These are phyloP conservation scores for Xanthoconium purpureum DNA, from an alignment of 768 basidiomycete species.

Conservation along the genomic window DNA sequence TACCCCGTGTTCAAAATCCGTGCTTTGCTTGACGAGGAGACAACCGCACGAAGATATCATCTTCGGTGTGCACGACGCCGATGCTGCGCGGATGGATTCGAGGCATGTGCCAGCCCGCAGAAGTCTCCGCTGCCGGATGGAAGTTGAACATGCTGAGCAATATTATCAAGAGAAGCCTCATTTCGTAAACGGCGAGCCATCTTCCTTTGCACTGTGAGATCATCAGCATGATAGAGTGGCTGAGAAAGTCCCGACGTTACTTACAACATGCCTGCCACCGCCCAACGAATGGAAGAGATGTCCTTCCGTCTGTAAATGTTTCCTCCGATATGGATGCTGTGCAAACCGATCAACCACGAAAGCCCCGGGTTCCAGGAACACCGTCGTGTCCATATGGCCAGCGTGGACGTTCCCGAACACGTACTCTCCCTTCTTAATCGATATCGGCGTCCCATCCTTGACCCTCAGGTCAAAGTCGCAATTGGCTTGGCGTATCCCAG, in stretches of 20 bases:
- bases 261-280: conserved; percentile 17
- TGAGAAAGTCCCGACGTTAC: not conserved
- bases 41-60: conserved; percentile 14
- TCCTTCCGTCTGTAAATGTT: conserved; percentile 10
- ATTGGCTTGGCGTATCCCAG: conserved; percentile 14
- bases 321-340: conserved; percentile 11
- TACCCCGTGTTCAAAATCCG: not conserved
- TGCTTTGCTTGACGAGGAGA: not conserved
- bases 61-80: conserved; percentile 16
- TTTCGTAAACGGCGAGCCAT: conserved; percentile 24
- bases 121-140: not conserved
- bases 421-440: conserved; percentile 20
- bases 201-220: conserved; percentile 21
- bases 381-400: conserved; percentile 15
- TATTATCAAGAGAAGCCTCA: conserved; percentile 18
- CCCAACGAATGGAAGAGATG: conserved; percentile 16
- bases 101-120: conserved; percentile 7
- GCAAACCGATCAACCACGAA: conserved; percentile 24
- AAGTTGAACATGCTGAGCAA: conserved; percentile 17
- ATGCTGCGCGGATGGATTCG: conserved; percentile 12
- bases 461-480: conserved; percentile 17
- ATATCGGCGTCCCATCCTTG: conserved; percentile 2
- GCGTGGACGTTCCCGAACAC: conserved; percentile 18
- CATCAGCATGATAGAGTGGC: not conserved
- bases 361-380: conserved; percentile 8